phyloP scores from a whole-genome alignment of 2,329 filamentous ascomycete species.

The Pseudocercospora musae region DNA sequence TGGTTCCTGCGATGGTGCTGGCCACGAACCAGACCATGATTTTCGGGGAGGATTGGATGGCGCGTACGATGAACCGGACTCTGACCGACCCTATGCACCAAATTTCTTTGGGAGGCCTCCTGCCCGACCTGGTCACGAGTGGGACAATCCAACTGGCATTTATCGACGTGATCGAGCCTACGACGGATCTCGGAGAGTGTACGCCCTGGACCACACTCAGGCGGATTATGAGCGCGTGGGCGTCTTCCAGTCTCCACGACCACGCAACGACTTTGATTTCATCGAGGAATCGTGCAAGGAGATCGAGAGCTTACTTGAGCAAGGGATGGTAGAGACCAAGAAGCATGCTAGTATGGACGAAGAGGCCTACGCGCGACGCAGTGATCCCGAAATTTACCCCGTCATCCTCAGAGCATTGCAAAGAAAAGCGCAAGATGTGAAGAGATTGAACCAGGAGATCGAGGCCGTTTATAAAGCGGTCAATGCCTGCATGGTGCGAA shows the following conservation, averaged over 20 bases:
- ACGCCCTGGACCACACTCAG: not conserved
- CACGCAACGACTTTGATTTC: slow-evolving; percentile 15
- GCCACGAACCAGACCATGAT: slow-evolving; percentile 21
- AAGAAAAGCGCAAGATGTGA: slow-evolving; percentile 14
- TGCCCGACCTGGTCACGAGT: slow-evolving; percentile 2
- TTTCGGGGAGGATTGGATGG: slow-evolving; percentile 7
- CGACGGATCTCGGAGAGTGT: not conserved
- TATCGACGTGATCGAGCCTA: not conserved
- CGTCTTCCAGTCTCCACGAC: not conserved
- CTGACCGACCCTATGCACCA: not conserved
- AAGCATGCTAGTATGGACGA: slow-evolving; percentile 14
- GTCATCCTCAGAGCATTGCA: slow-evolving; percentile 10
- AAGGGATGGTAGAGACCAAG: slow-evolving; percentile 10
- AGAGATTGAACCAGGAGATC: slow-evolving; percentile 7
- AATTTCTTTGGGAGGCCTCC: slow-evolving; percentile 1
- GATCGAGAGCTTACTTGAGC: slow-evolving; percentile 8
- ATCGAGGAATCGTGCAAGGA: slow-evolving; percentile 16
- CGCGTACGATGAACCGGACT: slow-evolving; percentile 2
- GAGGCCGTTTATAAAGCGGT: slow-evolving; percentile 11
- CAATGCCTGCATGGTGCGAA: slow-evolving; percentile 9
- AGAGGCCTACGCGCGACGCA: slow-evolving; percentile 13
- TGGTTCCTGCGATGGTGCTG: slow-evolving; percentile 36
- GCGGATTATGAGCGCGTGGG: not conserved
- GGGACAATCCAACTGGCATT: slow-evolving; percentile 1
- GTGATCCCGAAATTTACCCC: slow-evolving; percentile 15